phyloP scores from a whole-genome alignment of 2,329 filamentous ascomycete species.

The Talaromyces verruculosus region DNA sequence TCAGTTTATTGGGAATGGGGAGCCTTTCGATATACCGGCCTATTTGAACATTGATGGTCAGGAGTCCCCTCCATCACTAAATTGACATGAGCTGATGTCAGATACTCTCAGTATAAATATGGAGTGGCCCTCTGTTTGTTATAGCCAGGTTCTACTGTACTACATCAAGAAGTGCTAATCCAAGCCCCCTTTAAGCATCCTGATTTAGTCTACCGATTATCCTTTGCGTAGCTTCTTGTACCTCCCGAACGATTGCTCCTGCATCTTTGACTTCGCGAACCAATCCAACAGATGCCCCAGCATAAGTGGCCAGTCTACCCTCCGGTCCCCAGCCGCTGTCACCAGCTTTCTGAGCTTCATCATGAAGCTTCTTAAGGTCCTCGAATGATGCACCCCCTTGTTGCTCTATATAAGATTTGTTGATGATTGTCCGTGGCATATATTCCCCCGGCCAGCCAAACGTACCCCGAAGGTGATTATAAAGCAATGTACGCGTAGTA shows the following conservation, averaged over 20 bases:
- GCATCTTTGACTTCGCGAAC: conserved; percentile 45
- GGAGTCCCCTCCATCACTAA: neutral
- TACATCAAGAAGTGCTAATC: neutral
- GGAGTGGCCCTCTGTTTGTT: too few relatives aligned
- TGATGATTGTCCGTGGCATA: conserved; percentile 59
- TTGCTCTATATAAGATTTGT: conserved; percentile 53
- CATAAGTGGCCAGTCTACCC: conserved; percentile 54
- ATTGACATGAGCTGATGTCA: neutral
- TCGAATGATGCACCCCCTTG: conserved; percentile 46
- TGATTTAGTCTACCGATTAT: neutral
- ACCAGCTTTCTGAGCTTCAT: conserved; percentile 41
- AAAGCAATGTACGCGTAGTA: conserved; percentile 55
- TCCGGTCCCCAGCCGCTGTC: conserved; percentile 51
- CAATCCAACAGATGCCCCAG: conserved; percentile 49
- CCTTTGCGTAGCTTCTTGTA: conserved; percentile 19
- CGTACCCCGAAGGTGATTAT: conserved; percentile 58
- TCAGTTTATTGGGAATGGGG: too few relatives aligned
- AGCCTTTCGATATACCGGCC: too few relatives aligned
- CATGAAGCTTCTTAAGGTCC: conserved; percentile 47
- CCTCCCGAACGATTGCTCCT: conserved; percentile 38
- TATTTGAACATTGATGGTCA: neutral
- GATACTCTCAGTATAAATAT: too few relatives aligned
- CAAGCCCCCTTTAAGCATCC: neutral
- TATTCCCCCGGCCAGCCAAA: conserved; percentile 61
- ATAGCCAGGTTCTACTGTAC: too few relatives aligned